A percentile compares a stretch with the other conserved stretches of the same genome.
These are phyloP conservation scores for Areca catechu DNA, from an alignment of 176 grass and related monocot genomes.

Conservation along the genomic window DNA sequence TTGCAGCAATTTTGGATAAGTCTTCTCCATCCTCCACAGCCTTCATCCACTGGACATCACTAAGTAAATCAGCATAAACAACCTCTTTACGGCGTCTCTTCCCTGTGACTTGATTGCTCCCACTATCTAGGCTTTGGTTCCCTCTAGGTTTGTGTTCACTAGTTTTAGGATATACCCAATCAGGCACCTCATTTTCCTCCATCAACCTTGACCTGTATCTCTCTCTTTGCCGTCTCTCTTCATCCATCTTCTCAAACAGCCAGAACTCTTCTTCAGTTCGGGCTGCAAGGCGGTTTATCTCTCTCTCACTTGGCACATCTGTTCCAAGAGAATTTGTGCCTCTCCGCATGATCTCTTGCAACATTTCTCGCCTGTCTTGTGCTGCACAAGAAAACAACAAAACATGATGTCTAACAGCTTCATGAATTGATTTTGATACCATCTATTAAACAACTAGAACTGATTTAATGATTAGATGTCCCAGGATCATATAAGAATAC, in stretches of 20 bases:
- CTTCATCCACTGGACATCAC: constrained; percentile 87
- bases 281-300: constrained; percentile 93
- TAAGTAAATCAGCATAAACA: constrained; percentile 73
- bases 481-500: background rate
- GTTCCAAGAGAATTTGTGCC: constrained; percentile 89
- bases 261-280: constrained; percentile 84
- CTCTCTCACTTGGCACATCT: constrained; percentile 91
- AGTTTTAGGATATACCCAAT: constrained; percentile 62
- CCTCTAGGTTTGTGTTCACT: constrained; percentile 36
- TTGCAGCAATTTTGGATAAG: constrained; percentile 47
- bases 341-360: constrained; percentile 92
- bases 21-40: constrained; percentile 66
- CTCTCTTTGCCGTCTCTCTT: constrained; percentile 85
- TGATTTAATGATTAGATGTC: too few relatives aligned
- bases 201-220: constrained; percentile 84
- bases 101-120: constrained; percentile 30
- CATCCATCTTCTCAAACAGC: constrained; percentile 99
- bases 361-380: constrained; percentile 77
- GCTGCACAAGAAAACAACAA: constrained; percentile 39
- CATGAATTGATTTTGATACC: too few relatives aligned
- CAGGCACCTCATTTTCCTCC: constrained; percentile 82
- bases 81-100: constrained; percentile 92
- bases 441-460: too few relatives aligned
- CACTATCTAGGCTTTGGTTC: constrained; percentile 22
- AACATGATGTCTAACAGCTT: background rate